A percentile compares a stretch with the other conserved stretches of the same genome.
phyloP scores from a whole-genome alignment of 2,329 filamentous ascomycete genomes.

The Cercospora canescens region DNA sequence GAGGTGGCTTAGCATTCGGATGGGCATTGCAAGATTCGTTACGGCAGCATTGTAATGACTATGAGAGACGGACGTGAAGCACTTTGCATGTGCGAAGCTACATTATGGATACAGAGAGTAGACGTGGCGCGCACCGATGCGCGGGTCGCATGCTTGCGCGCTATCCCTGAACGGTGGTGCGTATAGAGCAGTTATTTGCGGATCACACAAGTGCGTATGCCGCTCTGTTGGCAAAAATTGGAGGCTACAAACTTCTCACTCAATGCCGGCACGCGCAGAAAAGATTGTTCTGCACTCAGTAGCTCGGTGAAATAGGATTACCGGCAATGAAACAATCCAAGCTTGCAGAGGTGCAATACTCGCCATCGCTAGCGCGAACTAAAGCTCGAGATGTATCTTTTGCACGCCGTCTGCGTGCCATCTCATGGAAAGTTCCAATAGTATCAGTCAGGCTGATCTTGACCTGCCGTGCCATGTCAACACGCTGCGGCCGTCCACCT shows the following conservation, averaged over 20 bases:
- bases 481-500: not conserved
- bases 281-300: not conserved
- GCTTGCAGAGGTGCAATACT: not conserved
- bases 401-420: not conserved
- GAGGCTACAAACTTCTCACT: not conserved
- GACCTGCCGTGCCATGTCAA: not conserved
- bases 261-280: not conserved
- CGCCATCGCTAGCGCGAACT: not conserved
- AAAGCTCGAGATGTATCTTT: not conserved
- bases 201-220: not conserved
- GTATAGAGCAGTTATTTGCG: not conserved
- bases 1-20: not conserved
- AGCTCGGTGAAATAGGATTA: not conserved
- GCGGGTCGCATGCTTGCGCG: constrained; percentile 3
- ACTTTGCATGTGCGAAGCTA: constrained; percentile 6
- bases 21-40: not conserved
- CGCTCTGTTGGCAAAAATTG: not conserved
- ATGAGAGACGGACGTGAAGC: not conserved
- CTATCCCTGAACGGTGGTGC: not conserved
- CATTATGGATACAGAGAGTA: not conserved
- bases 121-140: not conserved
- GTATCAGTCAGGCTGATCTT: not conserved
- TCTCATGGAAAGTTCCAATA: not conserved
- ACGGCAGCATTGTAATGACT: constrained; percentile 3
- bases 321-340: not conserved